Evolutionary conservation across 176 grass and related monocot species (phyloP).

Genomic region (Oryza rufipogon): DNA sequence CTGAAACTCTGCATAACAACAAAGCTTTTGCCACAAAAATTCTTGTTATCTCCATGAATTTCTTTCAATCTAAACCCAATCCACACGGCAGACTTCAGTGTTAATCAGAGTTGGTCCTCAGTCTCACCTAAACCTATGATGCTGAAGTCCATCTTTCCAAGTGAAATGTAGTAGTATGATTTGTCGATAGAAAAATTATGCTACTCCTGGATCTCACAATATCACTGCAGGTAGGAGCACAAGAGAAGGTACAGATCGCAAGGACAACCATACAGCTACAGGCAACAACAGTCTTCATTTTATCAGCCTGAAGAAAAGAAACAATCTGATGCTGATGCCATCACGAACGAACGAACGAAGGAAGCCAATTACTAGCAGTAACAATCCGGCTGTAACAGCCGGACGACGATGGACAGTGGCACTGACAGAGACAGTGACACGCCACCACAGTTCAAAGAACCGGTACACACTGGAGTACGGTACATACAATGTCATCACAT

Average conservation of each 20-base stretch:
- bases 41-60: not conserved
- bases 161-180: not conserved
- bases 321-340: not conserved
- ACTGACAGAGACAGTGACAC: not conserved
- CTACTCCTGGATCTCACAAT: not conserved
- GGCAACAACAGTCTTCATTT: not conserved
- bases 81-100: conserved; percentile 8
- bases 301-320: not conserved
- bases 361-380: not conserved
- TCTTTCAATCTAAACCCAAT: not conserved
- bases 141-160: too few relatives aligned
- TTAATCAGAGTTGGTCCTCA: too few relatives aligned
- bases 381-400: not conserved
- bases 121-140: too few relatives aligned
- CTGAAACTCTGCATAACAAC: not conserved
- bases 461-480: not conserved
- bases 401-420: not conserved
- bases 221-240: not conserved
- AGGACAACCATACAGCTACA: not conserved
- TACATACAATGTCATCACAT: conserved; percentile 18
- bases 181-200: not conserved
- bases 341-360: not conserved
- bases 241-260: not conserved
- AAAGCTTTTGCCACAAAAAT: not conserved
- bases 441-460: not conserved